Evolutionary conservation across 2,329 filamentous ascomycete genomes (phyloP).

Genomic region (Xylaria multiplex): DNA sequence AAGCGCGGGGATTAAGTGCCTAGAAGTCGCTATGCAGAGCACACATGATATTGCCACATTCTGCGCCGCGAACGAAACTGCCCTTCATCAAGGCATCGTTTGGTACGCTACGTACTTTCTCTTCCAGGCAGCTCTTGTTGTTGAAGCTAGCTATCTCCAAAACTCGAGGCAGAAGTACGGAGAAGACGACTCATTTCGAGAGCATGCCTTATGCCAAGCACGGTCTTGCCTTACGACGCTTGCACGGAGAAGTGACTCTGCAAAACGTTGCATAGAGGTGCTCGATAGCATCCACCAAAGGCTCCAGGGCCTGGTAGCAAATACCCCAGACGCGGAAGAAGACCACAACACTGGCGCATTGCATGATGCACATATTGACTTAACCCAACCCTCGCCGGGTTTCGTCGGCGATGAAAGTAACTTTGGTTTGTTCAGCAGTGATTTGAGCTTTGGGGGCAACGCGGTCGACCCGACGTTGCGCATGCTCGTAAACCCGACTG

Average conservation of each 20-base stretch:
- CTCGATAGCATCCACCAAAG: slow-evolving; percentile 18
- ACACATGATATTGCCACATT: slow-evolving; percentile 22
- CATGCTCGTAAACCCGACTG: slow-evolving; percentile 22
- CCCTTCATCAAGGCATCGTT: slow-evolving; percentile 4
- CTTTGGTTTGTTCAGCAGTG: background rate
- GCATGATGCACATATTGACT: background rate
- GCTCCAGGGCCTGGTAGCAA: background rate
- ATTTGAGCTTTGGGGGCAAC: slow-evolving; percentile 1
- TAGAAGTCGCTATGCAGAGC: slow-evolving; percentile 20
- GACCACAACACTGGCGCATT: background rate
- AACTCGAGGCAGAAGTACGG: slow-evolving; percentile 4
- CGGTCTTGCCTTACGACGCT: slow-evolving; percentile 11
- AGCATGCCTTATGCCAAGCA: slow-evolving; percentile 1
- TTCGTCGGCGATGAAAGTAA: slow-evolving; percentile 3
- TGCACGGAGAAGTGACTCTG: slow-evolving; percentile 4
- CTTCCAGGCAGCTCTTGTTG: slow-evolving; percentile 16
- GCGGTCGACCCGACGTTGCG: slow-evolving; percentile 11
- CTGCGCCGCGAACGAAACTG: slow-evolving; percentile 1
- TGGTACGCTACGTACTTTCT: slow-evolving; percentile 19
- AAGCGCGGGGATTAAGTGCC: slow-evolving; percentile 10
- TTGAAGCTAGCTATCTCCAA: slow-evolving; percentile 24
- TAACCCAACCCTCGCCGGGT: background rate
- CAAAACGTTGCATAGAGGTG: slow-evolving; percentile 22
- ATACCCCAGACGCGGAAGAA: background rate
- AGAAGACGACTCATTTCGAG: background rate